Evolutionary conservation across 225 moss, liverwort and hornwort genomes (phyloP), one percentile per base, ranked within the genome.

Genomic region (Marchantia polymorpha): DNA sequence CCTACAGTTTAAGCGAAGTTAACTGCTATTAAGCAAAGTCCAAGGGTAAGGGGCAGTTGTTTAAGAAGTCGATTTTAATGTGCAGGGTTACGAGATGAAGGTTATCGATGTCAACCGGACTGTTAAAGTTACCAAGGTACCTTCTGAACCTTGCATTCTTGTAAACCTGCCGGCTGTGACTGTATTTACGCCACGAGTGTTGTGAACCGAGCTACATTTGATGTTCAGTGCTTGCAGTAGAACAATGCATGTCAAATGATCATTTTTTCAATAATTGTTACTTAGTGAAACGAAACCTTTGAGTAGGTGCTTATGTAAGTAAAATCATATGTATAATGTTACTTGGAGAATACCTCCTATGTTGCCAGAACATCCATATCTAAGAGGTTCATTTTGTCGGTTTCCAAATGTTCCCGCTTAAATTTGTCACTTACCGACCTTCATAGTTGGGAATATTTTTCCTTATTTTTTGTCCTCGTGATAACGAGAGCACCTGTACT

Each of bases 31-130:
- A 2, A 53, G 26, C 6, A 76, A 77, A 50, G 69, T 74, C 58
- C 64, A 51, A 73, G 47, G n/a, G 5, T 39, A 39, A 11, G 58
- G 16, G 3, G 17, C 25, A 27, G 15, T 23, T 74, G 15, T 29
- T 58, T 12, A 31, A 13, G 10, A 26, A 59, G 79, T 29, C 23
- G 22, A 46, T 22, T 70, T 53, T 22, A 82, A 80, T 86, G 20
- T 60, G 73, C 87, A 89, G 84, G 93, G 92, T 1, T 96, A 91
- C 71, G 87, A 91, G 26, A 94, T 94, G 96, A 94, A 94, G 86
- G 94, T 96, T 17, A 86, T 96, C 74, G 96, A 96, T 79, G 91
- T 96, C 13, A 92, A 96, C 77, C 90, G 94, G 79, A 96, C 96
- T 16, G 94, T 94, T 81, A 96, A 94, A 86, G 96, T 96, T 51